Percentiles rank a stretch among this genome's conserved stretches.
Evolutionary conservation across 2,329 filamentous ascomycete species (phyloP).

Genomic region (Furcasterigmium furcatum): DNA sequence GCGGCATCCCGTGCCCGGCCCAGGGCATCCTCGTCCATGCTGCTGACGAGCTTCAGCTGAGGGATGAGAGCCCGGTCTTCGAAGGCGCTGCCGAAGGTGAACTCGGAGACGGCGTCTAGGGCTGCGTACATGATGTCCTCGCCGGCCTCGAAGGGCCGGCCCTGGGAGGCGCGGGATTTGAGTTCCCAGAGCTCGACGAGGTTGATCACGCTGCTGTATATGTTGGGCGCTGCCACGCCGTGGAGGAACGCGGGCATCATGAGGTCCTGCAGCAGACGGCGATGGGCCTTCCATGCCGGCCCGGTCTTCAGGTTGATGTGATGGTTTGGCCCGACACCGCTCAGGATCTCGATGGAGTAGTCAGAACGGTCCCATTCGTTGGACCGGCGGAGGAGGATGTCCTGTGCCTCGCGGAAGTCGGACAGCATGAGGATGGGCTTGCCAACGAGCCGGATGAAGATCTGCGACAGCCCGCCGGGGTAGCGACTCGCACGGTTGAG

Average conservation of each 20-base stretch:
- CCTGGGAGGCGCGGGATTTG: constrained; percentile 25
- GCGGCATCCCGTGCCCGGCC: neutral
- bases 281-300: constrained; percentile 24
- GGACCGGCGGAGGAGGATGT: constrained; percentile 16
- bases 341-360: constrained; percentile 18
- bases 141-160: constrained; percentile 23
- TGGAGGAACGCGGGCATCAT: constrained; percentile 31
- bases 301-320: constrained; percentile 27
- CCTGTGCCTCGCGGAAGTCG: constrained; percentile 17
- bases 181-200: constrained; percentile 28
- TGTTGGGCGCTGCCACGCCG: constrained; percentile 23
- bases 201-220: constrained; percentile 23
- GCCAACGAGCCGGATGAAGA: constrained; percentile 13
- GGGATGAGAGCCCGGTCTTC: constrained; percentile 3
- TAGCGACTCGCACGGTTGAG: constrained; percentile 20
- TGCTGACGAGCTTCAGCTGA: neutral
- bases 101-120: constrained; percentile 25
- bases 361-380: constrained; percentile 15
- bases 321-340: constrained; percentile 25
- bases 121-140: constrained; percentile 23
- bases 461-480: constrained; percentile 9
- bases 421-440: constrained; percentile 15
- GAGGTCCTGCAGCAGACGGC: constrained; percentile 30
- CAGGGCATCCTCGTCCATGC: neutral
- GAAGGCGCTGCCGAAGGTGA: constrained; percentile 19